phyloP scores from a whole-genome alignment of 139 green algal species.

The Haematococcus sp. region DNA sequence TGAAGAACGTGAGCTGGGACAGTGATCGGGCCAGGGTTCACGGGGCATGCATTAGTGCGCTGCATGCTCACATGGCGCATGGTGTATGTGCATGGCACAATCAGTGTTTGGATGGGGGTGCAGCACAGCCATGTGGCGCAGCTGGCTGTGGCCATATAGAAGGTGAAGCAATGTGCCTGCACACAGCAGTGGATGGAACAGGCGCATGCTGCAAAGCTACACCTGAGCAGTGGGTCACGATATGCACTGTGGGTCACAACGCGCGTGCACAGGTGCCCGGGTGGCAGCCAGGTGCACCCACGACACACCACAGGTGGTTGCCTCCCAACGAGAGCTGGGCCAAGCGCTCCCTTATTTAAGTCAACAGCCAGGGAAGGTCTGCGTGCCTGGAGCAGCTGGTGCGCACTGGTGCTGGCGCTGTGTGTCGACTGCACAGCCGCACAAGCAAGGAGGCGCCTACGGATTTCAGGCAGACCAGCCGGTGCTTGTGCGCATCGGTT shows the following conservation, averaged over 20 bases:
- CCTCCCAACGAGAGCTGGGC: constrained; percentile 40
- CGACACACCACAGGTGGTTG: constrained; percentile 49
- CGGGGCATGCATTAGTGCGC: not conserved
- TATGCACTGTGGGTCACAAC: no score
- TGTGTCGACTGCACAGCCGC: not conserved
- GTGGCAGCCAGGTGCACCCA: constrained; percentile 59
- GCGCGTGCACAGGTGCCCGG: constrained; percentile 40
- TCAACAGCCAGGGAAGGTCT: not conserved
- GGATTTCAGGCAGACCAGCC: no score
- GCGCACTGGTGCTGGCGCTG: no score
- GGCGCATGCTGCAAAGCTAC: not conserved
- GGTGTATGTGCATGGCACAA: no score
- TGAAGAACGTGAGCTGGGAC: constrained; percentile 62
- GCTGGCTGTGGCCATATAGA: no score
- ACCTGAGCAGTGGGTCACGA: not conserved
- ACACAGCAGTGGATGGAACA: no score
- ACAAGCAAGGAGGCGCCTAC: no score
- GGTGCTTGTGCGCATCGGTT: no score
- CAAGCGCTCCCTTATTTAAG: constrained; percentile 31
- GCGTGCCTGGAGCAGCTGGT: no score
- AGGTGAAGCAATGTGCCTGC: no score
- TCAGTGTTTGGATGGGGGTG: no score
- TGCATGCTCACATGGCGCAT: not conserved
- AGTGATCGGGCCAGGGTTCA: not conserved
- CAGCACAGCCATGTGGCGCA: no score